Conservation (phyloP, 2,329 filamentous ascomycete species). For the Elsinoe fawcettii region DNA sequence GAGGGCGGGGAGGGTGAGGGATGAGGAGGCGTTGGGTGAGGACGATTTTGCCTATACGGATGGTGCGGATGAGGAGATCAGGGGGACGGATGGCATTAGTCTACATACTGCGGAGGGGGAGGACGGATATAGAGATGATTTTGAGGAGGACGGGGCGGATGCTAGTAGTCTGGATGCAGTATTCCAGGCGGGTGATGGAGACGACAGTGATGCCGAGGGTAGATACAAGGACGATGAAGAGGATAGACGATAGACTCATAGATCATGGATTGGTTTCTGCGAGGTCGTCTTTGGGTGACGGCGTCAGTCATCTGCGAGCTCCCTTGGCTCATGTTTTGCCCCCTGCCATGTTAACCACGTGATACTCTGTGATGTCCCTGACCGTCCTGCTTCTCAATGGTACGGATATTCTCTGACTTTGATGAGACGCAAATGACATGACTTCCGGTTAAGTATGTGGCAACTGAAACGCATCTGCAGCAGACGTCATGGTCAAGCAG, state of each 20-base stretch:
- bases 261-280: neutral
- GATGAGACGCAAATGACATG: neutral
- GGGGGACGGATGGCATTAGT: constrained; percentile 46
- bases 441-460: neutral
- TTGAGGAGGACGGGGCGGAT: constrained; percentile 36
- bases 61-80: constrained; percentile 32
- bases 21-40: constrained; percentile 22
- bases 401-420: neutral
- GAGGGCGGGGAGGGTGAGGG: constrained; percentile 19
- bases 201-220: constrained; percentile 20
- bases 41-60: constrained; percentile 37
- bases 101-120: constrained; percentile 47
- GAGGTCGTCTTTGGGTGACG: neutral
- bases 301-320: neutral
- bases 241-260: neutral
- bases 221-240: constrained; percentile 21
- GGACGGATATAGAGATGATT: constrained; percentile 29
- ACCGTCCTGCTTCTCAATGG: too few relatives aligned
- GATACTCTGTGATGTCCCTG: too few relatives aligned
- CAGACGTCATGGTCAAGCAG: neutral
- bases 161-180: constrained; percentile 35
- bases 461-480: neutral
- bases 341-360: too few relatives aligned
- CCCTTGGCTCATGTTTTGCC: too few relatives aligned
- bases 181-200: constrained; percentile 38